Percentiles rank a stretch among this genome's conserved stretches.
These are phyloP conservation scores for Phytopythium mirpurense DNA, from an alignment of 352 stramenopile genomes.

Conservation along the genomic window DNA sequence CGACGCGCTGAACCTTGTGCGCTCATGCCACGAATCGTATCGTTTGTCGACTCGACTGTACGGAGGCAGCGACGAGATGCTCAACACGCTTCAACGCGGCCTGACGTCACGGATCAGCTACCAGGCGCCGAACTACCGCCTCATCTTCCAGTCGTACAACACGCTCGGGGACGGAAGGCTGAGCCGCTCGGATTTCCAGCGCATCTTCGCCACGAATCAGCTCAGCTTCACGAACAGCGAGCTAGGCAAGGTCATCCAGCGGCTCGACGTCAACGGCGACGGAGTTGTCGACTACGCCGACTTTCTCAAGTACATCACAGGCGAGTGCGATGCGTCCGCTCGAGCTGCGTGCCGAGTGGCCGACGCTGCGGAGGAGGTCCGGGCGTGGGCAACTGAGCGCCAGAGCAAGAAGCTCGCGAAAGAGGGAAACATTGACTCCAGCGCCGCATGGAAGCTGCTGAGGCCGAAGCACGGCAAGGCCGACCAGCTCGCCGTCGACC, in stretches of 20 bases:
- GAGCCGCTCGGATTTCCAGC: conserved; percentile 65
- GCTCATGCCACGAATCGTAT: background rate
- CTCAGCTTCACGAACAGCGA: conserved; percentile 68
- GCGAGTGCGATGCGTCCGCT: conserved; percentile 55
- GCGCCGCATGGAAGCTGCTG: conserved; percentile 60
- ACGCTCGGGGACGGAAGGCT: conserved; percentile 58
- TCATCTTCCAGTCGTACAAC: conserved; percentile 80
- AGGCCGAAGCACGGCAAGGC: conserved; percentile 52
- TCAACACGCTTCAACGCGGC: conserved; percentile 52
- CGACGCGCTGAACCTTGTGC: background rate
- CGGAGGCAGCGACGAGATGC: conserved; percentile 47
- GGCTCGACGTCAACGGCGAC: conserved; percentile 74
- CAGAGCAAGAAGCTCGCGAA: conserved; percentile 76
- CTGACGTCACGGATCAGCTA: conserved; percentile 64
- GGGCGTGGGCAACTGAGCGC: conserved; percentile 62
- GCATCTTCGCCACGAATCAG: conserved; percentile 60
- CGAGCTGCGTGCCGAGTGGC: conserved; percentile 51
- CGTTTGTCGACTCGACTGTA: background rate
- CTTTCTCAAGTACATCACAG: conserved; percentile 75
- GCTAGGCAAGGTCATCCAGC: conserved; percentile 74
- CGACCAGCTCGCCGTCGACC: conserved; percentile 47
- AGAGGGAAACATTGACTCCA: conserved; percentile 77
- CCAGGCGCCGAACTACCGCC: conserved; percentile 59
- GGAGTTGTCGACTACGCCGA: conserved; percentile 73
- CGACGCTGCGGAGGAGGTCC: conserved; percentile 58